Base-by-base conservation (phyloP, 1,139 yeast genomes). In the Blastobotrys apis region DNA sequence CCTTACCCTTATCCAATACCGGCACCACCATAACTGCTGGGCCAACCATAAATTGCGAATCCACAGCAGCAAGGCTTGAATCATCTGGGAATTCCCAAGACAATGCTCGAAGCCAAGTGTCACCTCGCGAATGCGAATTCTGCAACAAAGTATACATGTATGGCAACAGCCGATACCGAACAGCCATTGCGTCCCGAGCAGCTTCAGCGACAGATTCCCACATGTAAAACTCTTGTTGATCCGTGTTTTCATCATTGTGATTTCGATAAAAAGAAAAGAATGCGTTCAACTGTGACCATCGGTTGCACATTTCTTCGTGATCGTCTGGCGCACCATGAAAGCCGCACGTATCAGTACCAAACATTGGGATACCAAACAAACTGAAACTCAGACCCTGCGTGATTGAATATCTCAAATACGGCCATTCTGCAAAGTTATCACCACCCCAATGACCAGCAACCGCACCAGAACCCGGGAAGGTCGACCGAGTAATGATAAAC, bases 391-490 rank as follows among this genome's bases (percentile, higher is more conserved):
- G 45, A 6, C 45, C 53, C 33, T 52, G 55, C 8, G 49, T 26
- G 33, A 52, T 53, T 15, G 50, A 37, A 20, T 37, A 44, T 13
- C 31, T 19, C 39, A 49, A 21, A 35, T 44, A 52, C 5, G 33
- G 42, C 55, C 55, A 53, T 13, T 43, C 35, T 8, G 54, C 40
- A 16, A 31, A 41, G 43, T 53, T 53, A 37, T 53, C 56, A 8
- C 56, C 56, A 16, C 55, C 56, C 56, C 56, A 53, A 29, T 53
- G 55, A 6, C 48, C 55, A 10, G 54, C 42, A 22, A 37, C 49
- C 15, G 41, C 26, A 5, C 53, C 53, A 17, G 51, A 42, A n/a
- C 56, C 56, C 4, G 55, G 47, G 33, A 48, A 51, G 13, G 54
- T 47, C 3, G 55, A 51, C 16, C 56, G 41, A n/a, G 49, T 32